Percentiles rank a stretch among this genome's conserved stretches.
These are phyloP conservation scores for Macrocystidia cucumis DNA, from an alignment of 1,284 basidiomycete genomes.

Conservation along the genomic window DNA sequence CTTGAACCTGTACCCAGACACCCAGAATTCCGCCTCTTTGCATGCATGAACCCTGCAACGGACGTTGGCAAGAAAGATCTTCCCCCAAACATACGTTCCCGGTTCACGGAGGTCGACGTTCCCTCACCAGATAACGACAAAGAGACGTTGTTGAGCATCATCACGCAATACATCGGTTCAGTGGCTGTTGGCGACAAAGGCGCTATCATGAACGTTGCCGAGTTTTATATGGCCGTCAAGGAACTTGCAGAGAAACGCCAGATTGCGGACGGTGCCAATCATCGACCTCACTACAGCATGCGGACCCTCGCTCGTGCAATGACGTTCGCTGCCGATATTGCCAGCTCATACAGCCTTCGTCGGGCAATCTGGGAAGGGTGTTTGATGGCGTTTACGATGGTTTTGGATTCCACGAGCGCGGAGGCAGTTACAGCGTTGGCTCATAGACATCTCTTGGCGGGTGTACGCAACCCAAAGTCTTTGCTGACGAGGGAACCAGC, in stretches of 20 bases:
- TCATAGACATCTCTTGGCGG: constrained; percentile 75
- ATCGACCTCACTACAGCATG: constrained; percentile 97
- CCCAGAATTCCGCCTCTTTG: constrained; percentile 93
- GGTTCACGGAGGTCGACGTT: constrained; percentile 96
- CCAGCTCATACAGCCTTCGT: constrained; percentile 73
- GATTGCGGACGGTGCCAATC: constrained; percentile 92
- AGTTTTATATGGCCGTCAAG: constrained; percentile 86
- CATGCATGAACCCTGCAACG: constrained; percentile 99
- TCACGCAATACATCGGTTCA: constrained; percentile 87
- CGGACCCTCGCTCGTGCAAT: constrained; percentile 91
- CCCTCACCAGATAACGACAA: constrained; percentile 88
- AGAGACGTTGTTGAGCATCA: constrained; percentile 85
- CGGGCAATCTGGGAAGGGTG: constrained; percentile 94
- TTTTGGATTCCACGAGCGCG: constrained; percentile 74
- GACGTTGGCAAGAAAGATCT: constrained; percentile 99
- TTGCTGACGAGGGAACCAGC: constrained; percentile 65
- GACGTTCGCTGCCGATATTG: constrained; percentile 84
- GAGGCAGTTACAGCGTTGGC: constrained; percentile 64
- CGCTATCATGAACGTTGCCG: constrained; percentile 87
- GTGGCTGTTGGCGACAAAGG: constrained; percentile 80
- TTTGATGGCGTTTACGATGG: constrained; percentile 97
- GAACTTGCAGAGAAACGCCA: constrained; percentile 72
- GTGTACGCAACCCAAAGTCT: constrained; percentile 77
- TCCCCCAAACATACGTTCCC: constrained; percentile 81
- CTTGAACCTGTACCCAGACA: constrained; percentile 89